Evolutionary conservation across 2,329 filamentous ascomycete species (phyloP), one percentile per base, ranked within the genome.

Genomic region (Calonectria multiphialidica): DNA sequence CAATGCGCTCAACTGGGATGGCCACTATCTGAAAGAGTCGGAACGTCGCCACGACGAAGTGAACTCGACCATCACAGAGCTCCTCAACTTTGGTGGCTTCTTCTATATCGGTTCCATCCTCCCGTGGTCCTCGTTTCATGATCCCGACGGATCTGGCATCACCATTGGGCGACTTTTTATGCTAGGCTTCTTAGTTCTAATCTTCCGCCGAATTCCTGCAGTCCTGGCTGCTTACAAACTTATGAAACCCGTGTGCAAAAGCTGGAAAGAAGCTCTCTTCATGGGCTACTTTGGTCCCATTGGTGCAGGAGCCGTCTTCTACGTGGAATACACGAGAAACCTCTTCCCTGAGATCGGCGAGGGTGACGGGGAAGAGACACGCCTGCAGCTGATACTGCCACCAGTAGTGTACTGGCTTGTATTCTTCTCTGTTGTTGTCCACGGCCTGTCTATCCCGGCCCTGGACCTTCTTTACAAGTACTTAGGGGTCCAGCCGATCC

Each of bases 291-390:
- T 95, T 76, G 93, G 93, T 0, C 94, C 93, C 0, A 95, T 95
- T 62, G 94, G 94, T 3, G 93, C 94, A 10, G 93, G 92, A 25
- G 93, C 93, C 1, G 88, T 95, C 25, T 95, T 95, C 82, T 95
- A 95, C 80, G 87, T 95, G 30, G 84, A 87, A 76, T 85, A 87
- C 70, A 83, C 84, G 1, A 79, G 81, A 13, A 80, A 85, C 16
- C 76, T 87, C 5, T 85, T 87, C 66, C 84, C 84, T 3, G 65
- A 80, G n/a, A 66, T 80, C 5, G 81, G 78, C 28, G 72, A 82
- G 8, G 82, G 81, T 10, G 83, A 83, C 72, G 79, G 77, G 15
- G 81, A 82, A 47, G 82, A 83, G 72, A 78, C 78, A 3, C 76
- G 81, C 45, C 74, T 86, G 15, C 70, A 86, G n/a, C 80, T 82